Conservation (phyloP, 441 rosid genomes). For the Capsella rubella region DNA sequence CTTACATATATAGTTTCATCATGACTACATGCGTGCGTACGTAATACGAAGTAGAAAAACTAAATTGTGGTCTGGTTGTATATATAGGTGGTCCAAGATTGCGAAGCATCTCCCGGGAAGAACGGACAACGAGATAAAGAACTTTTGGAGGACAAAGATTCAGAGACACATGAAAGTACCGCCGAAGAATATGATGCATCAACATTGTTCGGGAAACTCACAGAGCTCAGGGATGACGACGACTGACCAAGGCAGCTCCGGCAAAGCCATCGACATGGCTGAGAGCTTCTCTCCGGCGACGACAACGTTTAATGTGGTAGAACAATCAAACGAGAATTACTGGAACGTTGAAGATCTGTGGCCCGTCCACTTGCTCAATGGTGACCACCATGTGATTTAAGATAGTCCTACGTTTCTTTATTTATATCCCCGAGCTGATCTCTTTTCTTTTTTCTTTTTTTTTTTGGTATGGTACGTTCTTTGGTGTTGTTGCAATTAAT, state of each 20-base stretch:
- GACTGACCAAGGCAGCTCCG: constrained; percentile 35
- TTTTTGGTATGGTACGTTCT: constrained; percentile 26
- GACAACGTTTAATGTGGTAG: constrained; percentile 19
- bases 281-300: constrained; percentile 31
- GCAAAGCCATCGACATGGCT: constrained; percentile 34
- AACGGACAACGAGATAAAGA: constrained; percentile 96
- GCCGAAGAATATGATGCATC: constrained; percentile 2
- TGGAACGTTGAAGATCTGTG: constrained; percentile 45
- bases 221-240: constrained; percentile 35
- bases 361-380: constrained; percentile 39
- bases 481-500: constrained; percentile 6
- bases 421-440: not conserved
- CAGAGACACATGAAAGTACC: constrained; percentile 52
- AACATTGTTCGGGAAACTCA: constrained; percentile 22
- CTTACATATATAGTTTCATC: not conserved
- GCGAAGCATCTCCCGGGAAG: constrained; percentile 72
- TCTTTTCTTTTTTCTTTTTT: not conserved
- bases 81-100: constrained; percentile 49
- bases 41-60: not conserved
- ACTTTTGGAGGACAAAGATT: constrained; percentile 95
- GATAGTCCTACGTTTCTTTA: not conserved
- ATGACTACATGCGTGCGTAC: not conserved
- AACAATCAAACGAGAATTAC: constrained; percentile 39
- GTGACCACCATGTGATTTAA: constrained; percentile 30
- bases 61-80: not conserved